A percentile compares a stretch with the other conserved stretches of the same genome.
Evolutionary conservation across 768 basidiomycete genomes (phyloP).

Genomic region (Sarcodon sp.): DNA sequence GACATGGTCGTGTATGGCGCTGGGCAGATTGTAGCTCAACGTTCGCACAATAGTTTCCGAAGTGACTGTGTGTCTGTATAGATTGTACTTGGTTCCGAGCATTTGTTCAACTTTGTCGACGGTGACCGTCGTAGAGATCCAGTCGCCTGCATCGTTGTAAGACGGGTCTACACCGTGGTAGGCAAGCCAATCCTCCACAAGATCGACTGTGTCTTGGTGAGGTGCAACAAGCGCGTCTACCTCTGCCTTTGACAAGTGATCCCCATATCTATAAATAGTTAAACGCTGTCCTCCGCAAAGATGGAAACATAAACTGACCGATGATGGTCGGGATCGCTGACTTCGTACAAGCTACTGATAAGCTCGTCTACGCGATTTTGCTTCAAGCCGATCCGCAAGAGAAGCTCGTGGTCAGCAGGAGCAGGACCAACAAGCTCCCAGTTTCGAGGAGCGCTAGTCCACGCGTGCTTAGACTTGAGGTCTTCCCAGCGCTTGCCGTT

Average conservation of each 20-base stretch:
- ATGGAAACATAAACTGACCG: not conserved
- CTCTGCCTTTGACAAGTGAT: slow-evolving; percentile 46
- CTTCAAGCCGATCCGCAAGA: slow-evolving; percentile 44
- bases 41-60: slow-evolving; percentile 51
- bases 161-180: slow-evolving; percentile 30
- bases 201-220: slow-evolving; percentile 32
- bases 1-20: slow-evolving; percentile 41
- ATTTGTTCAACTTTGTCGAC: slow-evolving; percentile 48
- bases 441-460: slow-evolving; percentile 36
- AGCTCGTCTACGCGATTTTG: slow-evolving; percentile 39
- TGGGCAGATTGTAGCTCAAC: slow-evolving; percentile 56
- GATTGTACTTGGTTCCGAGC: slow-evolving; percentile 43
- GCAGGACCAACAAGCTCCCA: slow-evolving; percentile 35
- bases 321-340: slow-evolving; percentile 13
- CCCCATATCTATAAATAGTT: slow-evolving; percentile 21
- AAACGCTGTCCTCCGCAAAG: not conserved
- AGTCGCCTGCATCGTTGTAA: slow-evolving; percentile 32
- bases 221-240: slow-evolving; percentile 53
- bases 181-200: slow-evolving; percentile 50
- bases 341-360: slow-evolving; percentile 37
- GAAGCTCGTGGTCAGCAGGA: slow-evolving; percentile 32
- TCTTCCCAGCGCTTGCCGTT: slow-evolving; percentile 33
- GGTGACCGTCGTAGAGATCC: slow-evolving; percentile 42
- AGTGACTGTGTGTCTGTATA: slow-evolving; percentile 41
- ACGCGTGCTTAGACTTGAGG: slow-evolving; percentile 35